Base-by-base conservation (phyloP, 2,329 filamentous ascomycete genomes). In the Acrocalymma vagum region DNA sequence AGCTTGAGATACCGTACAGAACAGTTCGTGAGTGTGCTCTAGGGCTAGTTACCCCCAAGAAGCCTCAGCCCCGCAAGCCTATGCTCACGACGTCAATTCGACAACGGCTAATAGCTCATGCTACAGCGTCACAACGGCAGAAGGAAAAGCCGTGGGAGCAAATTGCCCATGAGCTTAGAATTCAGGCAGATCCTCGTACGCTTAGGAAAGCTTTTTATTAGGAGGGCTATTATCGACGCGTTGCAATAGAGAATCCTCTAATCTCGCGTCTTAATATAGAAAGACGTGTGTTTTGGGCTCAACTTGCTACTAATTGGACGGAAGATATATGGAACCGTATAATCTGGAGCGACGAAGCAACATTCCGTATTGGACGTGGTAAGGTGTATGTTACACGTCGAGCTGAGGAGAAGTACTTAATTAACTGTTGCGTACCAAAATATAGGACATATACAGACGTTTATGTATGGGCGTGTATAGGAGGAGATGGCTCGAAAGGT, bases 401-500 rank as follows among this genome's bases (percentile, higher is more conserved):
- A 5, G 14, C 24, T 16, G 16, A 42, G 15, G 38, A 42, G 30
- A 42, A 33, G 18, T 42, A 42, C 23, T 20, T 35, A 9, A 8
- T 3, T 15, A 5, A 8, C 24, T 42, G 16, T 26, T 35, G n/a
- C 11, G 18, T 42, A 9, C 30, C 23, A 22, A 42, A 29, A 26
- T 42, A 29, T 27, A 35, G 30, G 17, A 20, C 29, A 10, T 30
- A 16, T 18, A 28, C 13, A 11, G 33, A 11, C 14, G 16, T 35
- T 4, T 21, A 28, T 6, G 20, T 35, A 5, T 42, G 23, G 38
- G 38, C 31, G 6, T 42, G 15, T 35, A 35, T 42, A 17, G 27
- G 31, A 17, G 17, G 30, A 21, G 38, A 34, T 30, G 27, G 38
- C 25, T 42, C 14, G 32, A 39, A 39, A 9, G 28, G 36, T 18